Evolutionary conservation across 148 eudicot species (phyloP), one percentile per base, ranked within the genome.

Genomic region (Amaranthus palmeri): DNA sequence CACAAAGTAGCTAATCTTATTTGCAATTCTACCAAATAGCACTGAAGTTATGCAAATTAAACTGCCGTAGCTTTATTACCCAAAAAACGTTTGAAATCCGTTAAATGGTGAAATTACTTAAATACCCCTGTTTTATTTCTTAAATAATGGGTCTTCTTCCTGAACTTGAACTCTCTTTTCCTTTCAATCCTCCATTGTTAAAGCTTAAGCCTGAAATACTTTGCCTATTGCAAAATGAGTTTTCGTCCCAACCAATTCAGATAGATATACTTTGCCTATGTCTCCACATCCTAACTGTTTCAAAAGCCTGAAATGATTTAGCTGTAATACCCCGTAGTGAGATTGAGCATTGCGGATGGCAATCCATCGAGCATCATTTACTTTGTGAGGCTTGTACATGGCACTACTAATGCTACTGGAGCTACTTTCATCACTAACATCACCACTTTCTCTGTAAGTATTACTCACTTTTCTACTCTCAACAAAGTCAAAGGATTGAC

Each of bases 371-470:
- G 78, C 76, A 67, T 93, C 98, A 62, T 89, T 89, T 5, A 87
- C 90, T 79, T 86, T 85, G 83, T 91, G 98, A 69, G 98, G 98
- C 72, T 93, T 93, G 77, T 86, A 87, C 75, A 82, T 75, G 13
- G 87, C 67, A 55, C 80, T 85, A 74, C 79, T 81, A n/a, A 84
- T 81, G 81, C 88, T 85, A 74, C 92, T 89, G 3, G 92, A 84
- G 83, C 97, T 91, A 72, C 97, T 93, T 65, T 87, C 97, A 53
- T 93, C 98, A 41, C 97, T 93, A 10, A 87, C 45, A 76, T 91
- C 97, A 70, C 98, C 91, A 36, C 97, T 91, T 47, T 72, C 95
- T 76, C 95, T 83, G 67, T 84, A 85, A 63, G 86, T 76, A 78
- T 91, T 85, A 80, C 92, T 87, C 46, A 84, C 86, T 69, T 89